Evolutionary conservation across 805 yeast species (phyloP).

Genomic region (Tetrapisispora namnaoensis): DNA sequence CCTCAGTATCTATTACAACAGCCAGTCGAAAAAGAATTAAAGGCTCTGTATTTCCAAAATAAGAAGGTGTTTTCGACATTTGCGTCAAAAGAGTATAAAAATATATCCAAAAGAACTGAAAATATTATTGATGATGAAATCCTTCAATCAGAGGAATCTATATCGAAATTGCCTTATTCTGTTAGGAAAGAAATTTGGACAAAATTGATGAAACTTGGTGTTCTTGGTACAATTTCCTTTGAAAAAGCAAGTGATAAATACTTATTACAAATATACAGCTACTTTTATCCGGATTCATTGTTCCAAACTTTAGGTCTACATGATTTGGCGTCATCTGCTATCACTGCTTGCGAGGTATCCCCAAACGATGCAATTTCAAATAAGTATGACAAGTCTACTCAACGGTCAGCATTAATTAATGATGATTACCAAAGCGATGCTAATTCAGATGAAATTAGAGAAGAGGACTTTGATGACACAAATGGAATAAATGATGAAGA

Average conservation of each 20-base stretch:
- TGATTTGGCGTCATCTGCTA: background rate
- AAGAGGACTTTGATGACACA: conserved; percentile 1
- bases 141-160: background rate
- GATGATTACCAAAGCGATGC: conserved; percentile 3
- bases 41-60: conserved; percentile 19
- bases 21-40: conserved; percentile 24
- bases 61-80: conserved; percentile 19
- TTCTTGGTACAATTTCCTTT: conserved; percentile 26
- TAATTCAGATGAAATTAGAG: conserved; percentile 5
- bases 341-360: background rate
- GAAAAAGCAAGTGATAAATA: conserved; percentile 24
- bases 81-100: background rate
- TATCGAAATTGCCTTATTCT: background rate
- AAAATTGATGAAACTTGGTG: conserved; percentile 23
- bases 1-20: conserved; percentile 27
- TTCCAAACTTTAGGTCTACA: background rate
- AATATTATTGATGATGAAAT: background rate
- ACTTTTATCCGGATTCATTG: conserved; percentile 19
- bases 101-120: background rate
- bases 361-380: background rate
- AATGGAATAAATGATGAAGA: background rate
- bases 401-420: conserved; percentile 1
- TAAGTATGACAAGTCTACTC: background rate
- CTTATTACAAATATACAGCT: conserved; percentile 23
- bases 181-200: conserved; percentile 26